These are phyloP conservation scores for Papilionanthe hybrid DNA, from an alignment of 116 monocot genomes.

Conservation along the genomic window DNA sequence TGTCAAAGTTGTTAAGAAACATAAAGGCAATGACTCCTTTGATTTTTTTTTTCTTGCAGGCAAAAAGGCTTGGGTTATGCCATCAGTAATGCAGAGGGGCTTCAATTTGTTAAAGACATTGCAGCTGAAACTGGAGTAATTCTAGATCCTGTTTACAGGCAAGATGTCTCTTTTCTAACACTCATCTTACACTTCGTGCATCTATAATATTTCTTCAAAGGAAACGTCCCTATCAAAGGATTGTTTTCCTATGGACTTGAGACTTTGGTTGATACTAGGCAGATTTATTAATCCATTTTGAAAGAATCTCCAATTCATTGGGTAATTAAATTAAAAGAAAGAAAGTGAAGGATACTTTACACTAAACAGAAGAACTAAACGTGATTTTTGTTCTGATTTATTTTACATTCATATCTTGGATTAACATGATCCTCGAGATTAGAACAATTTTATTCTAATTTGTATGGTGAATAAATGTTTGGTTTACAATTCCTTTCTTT, in stretches of 20 bases:
- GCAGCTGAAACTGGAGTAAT: constrained; percentile 79
- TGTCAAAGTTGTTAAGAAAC: neutral
- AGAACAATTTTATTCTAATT: too few species aligned
- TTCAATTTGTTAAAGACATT: constrained; percentile 76
- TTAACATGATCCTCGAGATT: too few species aligned
- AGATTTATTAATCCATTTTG: neutral
- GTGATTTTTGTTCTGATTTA: too few species aligned
- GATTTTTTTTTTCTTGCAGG: constrained; percentile 37
- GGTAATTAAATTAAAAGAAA: neutral
- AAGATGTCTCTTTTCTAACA: neutral
- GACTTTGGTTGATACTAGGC: neutral
- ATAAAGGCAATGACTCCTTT: neutral
- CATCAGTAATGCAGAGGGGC: constrained; percentile 82
- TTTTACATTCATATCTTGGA: too few species aligned
- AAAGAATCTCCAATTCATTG: neutral
- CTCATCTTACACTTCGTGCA: neutral
- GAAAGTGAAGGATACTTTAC: neutral
- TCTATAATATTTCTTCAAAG: neutral
- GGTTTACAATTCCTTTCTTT: too few species aligned
- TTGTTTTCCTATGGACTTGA: neutral
- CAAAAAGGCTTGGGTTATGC: constrained; percentile 97
- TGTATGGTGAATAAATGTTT: too few species aligned
- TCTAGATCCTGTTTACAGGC: constrained; percentile 99
- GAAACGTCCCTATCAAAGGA: neutral
- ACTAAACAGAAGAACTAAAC: neutral